These are phyloP conservation scores for Millerago galiae DNA, from an alignment of 805 yeast genomes.

Conservation along the genomic window DNA sequence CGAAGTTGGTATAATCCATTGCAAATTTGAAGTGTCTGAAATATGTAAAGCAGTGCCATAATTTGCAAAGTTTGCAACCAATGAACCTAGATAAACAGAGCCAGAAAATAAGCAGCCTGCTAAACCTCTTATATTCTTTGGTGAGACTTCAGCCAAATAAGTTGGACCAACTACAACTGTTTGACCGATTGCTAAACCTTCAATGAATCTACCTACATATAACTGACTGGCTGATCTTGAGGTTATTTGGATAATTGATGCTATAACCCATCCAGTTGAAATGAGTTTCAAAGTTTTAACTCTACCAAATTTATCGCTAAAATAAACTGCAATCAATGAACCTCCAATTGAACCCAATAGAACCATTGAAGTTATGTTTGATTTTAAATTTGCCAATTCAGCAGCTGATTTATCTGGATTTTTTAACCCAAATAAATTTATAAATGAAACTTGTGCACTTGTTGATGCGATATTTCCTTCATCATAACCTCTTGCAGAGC, in stretches of 20 bases:
- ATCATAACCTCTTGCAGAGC: slow-evolving; percentile 52
- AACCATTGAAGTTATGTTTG: slow-evolving; percentile 54
- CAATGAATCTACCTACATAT: slow-evolving; percentile 49
- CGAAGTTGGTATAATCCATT: slow-evolving; percentile 49
- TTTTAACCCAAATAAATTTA: slow-evolving; percentile 35
- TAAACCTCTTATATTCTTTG: slow-evolving; percentile 45
- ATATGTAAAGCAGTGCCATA: slow-evolving; percentile 47
- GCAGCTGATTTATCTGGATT: slow-evolving; percentile 30
- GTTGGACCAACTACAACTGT: slow-evolving; percentile 52
- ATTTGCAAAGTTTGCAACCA: slow-evolving; percentile 42
- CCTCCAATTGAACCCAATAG: slow-evolving; percentile 53
- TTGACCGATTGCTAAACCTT: slow-evolving; percentile 53
- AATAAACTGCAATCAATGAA: slow-evolving; percentile 39
- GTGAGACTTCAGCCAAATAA: slow-evolving; percentile 47
- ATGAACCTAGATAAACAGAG: slow-evolving; percentile 49
- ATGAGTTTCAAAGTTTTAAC: slow-evolving; percentile 39
- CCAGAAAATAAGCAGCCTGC: slow-evolving; percentile 50
- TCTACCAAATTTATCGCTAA: slow-evolving; percentile 47
- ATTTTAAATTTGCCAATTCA: slow-evolving; percentile 39
- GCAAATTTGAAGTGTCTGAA: slow-evolving; percentile 28
- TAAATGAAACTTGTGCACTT: slow-evolving; percentile 38
- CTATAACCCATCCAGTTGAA: slow-evolving; percentile 38
- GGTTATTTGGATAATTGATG: slow-evolving; percentile 43
- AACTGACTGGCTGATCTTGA: slow-evolving; percentile 41
- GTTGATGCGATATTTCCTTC: slow-evolving; percentile 47